These are phyloP conservation scores for Beauveria medogensis DNA, from an alignment of 2,329 filamentous ascomycete genomes.

Conservation along the genomic window DNA sequence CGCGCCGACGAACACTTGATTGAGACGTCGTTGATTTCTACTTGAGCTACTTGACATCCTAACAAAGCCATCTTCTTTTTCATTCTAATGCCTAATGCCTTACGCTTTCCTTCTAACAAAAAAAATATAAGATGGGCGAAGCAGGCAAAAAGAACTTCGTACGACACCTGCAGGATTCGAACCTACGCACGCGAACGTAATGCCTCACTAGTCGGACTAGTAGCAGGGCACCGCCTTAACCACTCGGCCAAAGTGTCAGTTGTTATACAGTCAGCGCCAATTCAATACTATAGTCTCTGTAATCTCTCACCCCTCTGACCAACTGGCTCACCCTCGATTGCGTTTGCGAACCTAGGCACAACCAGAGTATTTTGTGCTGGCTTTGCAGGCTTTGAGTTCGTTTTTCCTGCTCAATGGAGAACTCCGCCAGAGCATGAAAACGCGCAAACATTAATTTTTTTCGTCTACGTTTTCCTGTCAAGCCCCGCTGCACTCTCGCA, in stretches of 20 bases:
- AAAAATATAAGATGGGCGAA: no score
- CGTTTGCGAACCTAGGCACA: background rate
- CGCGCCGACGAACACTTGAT: no score
- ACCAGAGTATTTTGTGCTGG: background rate
- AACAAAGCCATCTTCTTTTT: no score
- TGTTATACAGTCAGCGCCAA: background rate
- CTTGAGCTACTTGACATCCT: no score
- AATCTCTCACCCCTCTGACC: no score
- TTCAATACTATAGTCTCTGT: background rate
- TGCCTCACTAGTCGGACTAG: background rate
- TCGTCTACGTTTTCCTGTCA: background rate
- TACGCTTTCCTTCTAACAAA: no score
- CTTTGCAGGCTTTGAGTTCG: background rate
- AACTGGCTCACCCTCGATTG: background rate
- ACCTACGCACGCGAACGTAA: slow-evolving; percentile 1
- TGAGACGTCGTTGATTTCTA: no score
- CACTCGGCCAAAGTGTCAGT: background rate
- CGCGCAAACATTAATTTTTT: background rate
- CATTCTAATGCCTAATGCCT: no score
- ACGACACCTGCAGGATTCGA: background rate
- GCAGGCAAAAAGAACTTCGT: background rate
- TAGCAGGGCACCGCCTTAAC: slow-evolving; percentile 1
- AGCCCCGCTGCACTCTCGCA: background rate
- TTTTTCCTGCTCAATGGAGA: background rate
- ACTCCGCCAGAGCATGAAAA: background rate